Percentiles rank a stretch among this genome's conserved stretches.
Evolutionary conservation across 1,284 basidiomycete genomes (phyloP).

Genomic region (Irpex sp.): DNA sequence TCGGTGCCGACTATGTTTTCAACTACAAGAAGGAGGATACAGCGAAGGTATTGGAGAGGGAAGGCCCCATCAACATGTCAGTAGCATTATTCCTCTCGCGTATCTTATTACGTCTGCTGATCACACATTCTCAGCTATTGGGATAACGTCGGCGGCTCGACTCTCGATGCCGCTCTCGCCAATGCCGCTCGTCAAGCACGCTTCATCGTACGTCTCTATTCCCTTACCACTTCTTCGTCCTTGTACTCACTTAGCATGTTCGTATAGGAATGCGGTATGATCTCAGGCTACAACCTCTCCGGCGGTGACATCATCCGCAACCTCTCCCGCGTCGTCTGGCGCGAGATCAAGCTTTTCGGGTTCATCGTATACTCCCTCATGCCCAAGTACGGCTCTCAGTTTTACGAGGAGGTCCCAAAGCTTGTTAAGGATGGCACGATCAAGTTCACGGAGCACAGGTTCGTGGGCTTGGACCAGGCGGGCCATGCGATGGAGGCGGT

Average conservation of each 20-base stretch:
- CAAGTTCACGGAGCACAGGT: slow-evolving; percentile 55
- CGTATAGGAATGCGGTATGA: background rate
- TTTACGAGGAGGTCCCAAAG: slow-evolving; percentile 49
- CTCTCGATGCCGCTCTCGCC: background rate
- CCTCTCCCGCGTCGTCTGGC: slow-evolving; percentile 36
- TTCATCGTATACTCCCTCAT: slow-evolving; percentile 49
- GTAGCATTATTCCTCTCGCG: background rate
- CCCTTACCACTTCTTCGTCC: background rate
- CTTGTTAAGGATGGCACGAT: slow-evolving; percentile 55
- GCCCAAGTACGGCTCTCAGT: slow-evolving; percentile 36
- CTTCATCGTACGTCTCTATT: background rate
- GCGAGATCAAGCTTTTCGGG: slow-evolving; percentile 54
- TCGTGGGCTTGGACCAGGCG: slow-evolving; percentile 47
- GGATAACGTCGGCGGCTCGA: background rate
- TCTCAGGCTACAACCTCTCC: background rate
- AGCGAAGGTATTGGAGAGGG: background rate
- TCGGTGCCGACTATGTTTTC: background rate
- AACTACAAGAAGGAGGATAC: background rate
- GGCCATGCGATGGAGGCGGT: slow-evolving; percentile 50
- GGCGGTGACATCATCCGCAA: background rate
- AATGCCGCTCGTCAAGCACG: background rate
- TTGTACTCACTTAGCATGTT: too few species aligned
- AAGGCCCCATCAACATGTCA: background rate
- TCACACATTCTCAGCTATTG: background rate
- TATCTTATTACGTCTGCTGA: too few species aligned